phyloP scores from a whole-genome alignment of 2,329 filamentous ascomycete species.

The Teratosphaeria pseudoeucalypti region DNA sequence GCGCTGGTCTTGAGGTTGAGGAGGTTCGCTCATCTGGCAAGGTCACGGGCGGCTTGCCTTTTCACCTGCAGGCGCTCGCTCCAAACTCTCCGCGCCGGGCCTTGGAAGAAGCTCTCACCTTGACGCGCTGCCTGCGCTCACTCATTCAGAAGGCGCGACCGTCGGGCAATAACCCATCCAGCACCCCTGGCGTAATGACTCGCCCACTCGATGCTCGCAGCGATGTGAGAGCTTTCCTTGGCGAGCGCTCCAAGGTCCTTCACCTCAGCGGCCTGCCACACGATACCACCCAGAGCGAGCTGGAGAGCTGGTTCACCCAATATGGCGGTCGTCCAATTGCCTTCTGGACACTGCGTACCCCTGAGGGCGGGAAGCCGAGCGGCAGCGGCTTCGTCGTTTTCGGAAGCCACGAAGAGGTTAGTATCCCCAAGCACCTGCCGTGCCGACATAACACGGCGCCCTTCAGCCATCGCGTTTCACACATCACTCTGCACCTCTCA shows the following conservation, averaged over 20 bases:
- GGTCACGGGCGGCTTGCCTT: constrained; percentile 97
- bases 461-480: constrained; percentile 1
- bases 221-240: constrained; percentile 90
- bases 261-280: constrained; percentile 97
- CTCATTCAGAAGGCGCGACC: constrained; percentile 95
- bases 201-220: constrained; percentile 94
- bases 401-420: constrained; percentile 96
- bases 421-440: constrained; percentile 23
- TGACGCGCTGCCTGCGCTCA: constrained; percentile 83
- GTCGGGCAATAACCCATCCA: constrained; percentile 48
- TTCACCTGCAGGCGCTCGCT: constrained; percentile 91
- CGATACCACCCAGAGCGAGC: constrained; percentile 94
- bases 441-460: background rate
- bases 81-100: constrained; percentile 90
- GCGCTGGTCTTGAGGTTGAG: constrained; percentile 93
- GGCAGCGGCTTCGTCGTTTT: constrained; percentile 97
- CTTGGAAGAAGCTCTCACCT: constrained; percentile 93
- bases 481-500: background rate
- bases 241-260: constrained; percentile 92
- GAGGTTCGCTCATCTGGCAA: constrained; percentile 94
- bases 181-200: constrained; percentile 89
- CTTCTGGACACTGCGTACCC: constrained; percentile 96
- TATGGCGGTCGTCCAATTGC: constrained; percentile 96
- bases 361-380: constrained; percentile 98
- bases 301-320: constrained; percentile 99